Evolutionary conservation across 371 early-diverging fungal genomes (phyloP), one percentile per base, ranked within the genome.

Genomic region (Capniomyces stellatus): DNA sequence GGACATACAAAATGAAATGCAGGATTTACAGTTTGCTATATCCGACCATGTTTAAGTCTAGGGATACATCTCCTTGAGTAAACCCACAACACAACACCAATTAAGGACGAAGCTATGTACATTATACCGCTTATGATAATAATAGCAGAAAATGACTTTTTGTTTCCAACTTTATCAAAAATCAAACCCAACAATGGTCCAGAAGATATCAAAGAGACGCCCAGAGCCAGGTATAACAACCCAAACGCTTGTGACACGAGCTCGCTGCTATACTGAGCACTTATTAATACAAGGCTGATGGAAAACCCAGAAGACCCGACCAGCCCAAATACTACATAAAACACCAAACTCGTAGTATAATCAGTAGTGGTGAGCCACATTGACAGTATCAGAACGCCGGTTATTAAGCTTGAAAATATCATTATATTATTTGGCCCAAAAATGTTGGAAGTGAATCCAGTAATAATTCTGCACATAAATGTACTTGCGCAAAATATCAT

Each of bases 91-190:
- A 31, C 15, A 3, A 51, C 15, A 2, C 29, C 18, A 8, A 51
- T 12, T 3, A 8, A 15, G 8, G 10, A 3, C 2, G 4, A 18
- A 4, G 35, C 4, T n/a, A 51, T 18, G 39, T 51, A 64, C 29
- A 56, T 57, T 18, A 46, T 48, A 0, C 67, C 67, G 4, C 54
- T 54, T 23, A 56, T 58, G 19, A 67, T 29, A 13, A 67, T 66
- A 15, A 67, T 24, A 49, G 57, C 44, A n/a, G 47, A 46, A 30
- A 54, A 66, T 29, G 58, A 29, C 4, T 54, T 51, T 3, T 55
- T 48, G 39, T 63, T 47, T 0, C 66, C 67, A 30, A 60, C 50
- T n/a, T 43, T 59, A 43, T 67, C 67, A 27, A 66, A 40, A 35
- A 67, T 22, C 1, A 46, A 52, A 1, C 67, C 67, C 4, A 57